Evolutionary conservation across 2,329 filamentous ascomycete species (phyloP).

Genomic region (Neonectria coccinea): DNA sequence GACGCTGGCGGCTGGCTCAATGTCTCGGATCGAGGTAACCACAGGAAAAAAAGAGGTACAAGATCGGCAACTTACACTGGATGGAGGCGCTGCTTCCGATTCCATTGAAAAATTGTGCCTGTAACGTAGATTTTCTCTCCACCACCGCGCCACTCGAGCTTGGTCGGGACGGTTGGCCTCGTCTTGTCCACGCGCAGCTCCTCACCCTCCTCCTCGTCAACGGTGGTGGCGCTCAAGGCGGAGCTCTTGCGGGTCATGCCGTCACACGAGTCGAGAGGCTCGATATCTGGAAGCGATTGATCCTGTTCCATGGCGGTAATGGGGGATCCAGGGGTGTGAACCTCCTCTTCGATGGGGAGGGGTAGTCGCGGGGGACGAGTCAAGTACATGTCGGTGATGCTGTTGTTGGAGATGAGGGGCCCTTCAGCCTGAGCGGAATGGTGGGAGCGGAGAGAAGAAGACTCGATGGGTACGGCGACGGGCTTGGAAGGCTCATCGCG

Average conservation of each 20-base stretch:
- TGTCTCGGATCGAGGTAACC: conserved; percentile 39
- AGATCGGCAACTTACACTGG: conserved; percentile 74
- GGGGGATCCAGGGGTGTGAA: conserved; percentile 89
- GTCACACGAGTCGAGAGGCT: conserved; percentile 62
- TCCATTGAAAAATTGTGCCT: conserved; percentile 97
- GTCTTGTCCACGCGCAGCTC: conserved; percentile 81
- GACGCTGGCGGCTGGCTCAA: conserved; percentile 36
- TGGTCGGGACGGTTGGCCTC: conserved; percentile 82
- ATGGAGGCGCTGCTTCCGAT: conserved; percentile 89
- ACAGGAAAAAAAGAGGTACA: conserved; percentile 5
- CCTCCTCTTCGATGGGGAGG: conserved; percentile 92
- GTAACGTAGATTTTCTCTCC: conserved; percentile 96
- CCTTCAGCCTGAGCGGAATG: conserved; percentile 55
- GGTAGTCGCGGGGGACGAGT: conserved; percentile 87
- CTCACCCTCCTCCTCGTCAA: conserved; percentile 83
- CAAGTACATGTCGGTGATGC: conserved; percentile 73
- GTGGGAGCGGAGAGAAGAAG: conserved; percentile 53
- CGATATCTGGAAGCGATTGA: conserved; percentile 64
- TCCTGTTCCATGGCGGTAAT: conserved; percentile 79
- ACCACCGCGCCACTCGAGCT: conserved; percentile 84
- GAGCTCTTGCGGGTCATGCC: conserved; percentile 67
- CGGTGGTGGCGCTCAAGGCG: conserved; percentile 69
- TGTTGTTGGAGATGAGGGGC: conserved; percentile 64
- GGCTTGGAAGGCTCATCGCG: conserved; percentile 63
- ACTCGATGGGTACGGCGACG: conserved; percentile 66